phyloP scores from a whole-genome alignment of 441 rosid genomes.

The Adansonia madagascariensis region DNA sequence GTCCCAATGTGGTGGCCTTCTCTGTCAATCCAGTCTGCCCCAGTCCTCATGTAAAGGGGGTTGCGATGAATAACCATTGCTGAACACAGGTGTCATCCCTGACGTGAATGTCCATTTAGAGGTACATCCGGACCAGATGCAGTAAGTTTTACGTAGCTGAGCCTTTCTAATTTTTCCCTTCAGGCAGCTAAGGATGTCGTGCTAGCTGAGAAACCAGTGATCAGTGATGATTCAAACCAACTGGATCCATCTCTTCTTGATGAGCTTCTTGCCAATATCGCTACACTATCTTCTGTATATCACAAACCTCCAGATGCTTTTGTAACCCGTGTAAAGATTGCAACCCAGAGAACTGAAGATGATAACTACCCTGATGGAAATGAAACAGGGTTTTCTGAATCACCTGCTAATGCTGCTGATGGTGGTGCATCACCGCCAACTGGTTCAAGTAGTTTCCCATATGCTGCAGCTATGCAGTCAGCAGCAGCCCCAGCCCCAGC shows the following conservation, averaged over 20 bases:
- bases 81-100: background rate
- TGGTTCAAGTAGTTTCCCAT: constrained; percentile 54
- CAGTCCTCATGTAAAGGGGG: background rate
- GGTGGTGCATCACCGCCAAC: constrained; percentile 68
- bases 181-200: constrained; percentile 99
- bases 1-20: background rate
- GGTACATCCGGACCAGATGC: background rate
- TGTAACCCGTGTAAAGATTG: constrained; percentile 87
- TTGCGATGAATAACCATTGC: background rate
- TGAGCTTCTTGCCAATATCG: constrained; percentile 94
- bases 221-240: constrained; percentile 93
- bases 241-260: constrained; percentile 89
- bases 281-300: constrained; percentile 95
- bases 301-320: constrained; percentile 95
- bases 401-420: constrained; percentile 57
- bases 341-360: constrained; percentile 75
- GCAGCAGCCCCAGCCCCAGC: constrained; percentile 58
- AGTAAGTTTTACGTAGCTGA: background rate
- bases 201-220: constrained; percentile 97
- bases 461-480: constrained; percentile 60
- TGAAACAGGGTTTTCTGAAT: constrained; percentile 73
- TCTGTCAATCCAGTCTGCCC: background rate
- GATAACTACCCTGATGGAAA: constrained; percentile 89
- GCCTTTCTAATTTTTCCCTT: constrained; percentile 25
- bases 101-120: background rate